Evolutionary conservation across 208 protist genomes (phyloP), one percentile per base, ranked within the genome.

Genomic region (Wallacemonas rigidus): DNA sequence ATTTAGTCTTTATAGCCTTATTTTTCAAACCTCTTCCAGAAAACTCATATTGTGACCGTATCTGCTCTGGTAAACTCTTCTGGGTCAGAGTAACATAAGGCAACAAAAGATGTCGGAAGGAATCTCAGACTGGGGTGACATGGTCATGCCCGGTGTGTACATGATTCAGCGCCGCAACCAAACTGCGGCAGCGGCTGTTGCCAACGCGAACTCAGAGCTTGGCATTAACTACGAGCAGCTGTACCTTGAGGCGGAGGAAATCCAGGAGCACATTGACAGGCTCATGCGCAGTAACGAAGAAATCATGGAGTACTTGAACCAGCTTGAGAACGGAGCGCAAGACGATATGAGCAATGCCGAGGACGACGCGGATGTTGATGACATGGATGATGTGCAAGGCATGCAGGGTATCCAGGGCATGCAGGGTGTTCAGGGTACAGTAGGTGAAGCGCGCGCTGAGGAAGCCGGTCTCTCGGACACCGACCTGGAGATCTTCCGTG

Each of bases 141-240:
- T 91, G 88, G 82, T 92, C 40, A 71, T 91, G 43, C 88, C 86
- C 1, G 90, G 88, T 41, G 90, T 93, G n/a, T 95, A 88, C 69
- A 95, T 95, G 88, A 87, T 90, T 69, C 73, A 76, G 44, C 39
- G 87, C 2, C 54, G 73, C n/a, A 69, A 56, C 17, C 41, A 58
- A 26, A 35, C 51, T 12, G 17, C 48, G 35, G 54, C 12, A 8
- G 54, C 63, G 36, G 47, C 62, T 38, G 57, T 63, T 5, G 57
- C 17, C 9, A 63, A 63, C 7, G 57, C 57, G 9, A 63, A 63
- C 35, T 5, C 57, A 8, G 57, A 63, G 57, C 57, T 63, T 9
- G 57, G 57, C 38, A 63, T 79, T 4, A 83, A 92, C 51, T 74
- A 86, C 54, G 90, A 93, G 40, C 68, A 86, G 36, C 14, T 93